Base-by-base conservation (phyloP, 106 monocot genomes). In the Xerophyta viscosa region DNA sequence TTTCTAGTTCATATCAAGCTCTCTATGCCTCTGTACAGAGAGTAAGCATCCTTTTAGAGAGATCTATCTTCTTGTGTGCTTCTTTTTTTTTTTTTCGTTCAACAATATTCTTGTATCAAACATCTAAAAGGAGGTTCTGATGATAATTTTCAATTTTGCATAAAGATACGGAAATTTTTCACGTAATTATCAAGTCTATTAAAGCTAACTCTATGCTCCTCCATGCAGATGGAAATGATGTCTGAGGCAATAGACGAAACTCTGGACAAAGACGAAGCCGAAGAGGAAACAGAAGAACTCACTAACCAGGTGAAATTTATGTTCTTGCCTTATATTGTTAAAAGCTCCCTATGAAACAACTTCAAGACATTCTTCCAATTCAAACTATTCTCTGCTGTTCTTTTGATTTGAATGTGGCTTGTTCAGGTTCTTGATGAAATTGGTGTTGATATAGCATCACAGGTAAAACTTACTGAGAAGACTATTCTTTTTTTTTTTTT, bases 361-460 rank as follows among this genome's bases (percentile, higher is more conserved):
- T n/a, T n/a, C n/a, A n/a, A n/a, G n/a, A n/a, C n/a, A n/a, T n/a
- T n/a, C n/a, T n/a, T n/a, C n/a, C n/a, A n/a, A n/a, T n/a, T 37
- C 26, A 24, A 31, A 0, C 3, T 27, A 23, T 24, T 30, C 22
- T 65, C 22, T 30, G 27, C 31, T 56, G 31, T 29, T 41, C 17
- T 30, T 52, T 14, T 43, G 27, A 48, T 13, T 48, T 33, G 3
- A n/a, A n/a, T 53, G 11, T 18, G 27, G 53, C 13, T 31, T 55
- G 4, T 53, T 48, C 53, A 94, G 94, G 94, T 94, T 26, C 88
- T 94, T 42, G 94, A 94, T 79, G 94, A 94, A 75, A 94, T 94
- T 64, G 94, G 94, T 24, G 94, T 88, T 48, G 94, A 73, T 52
- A 75, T 88, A 46, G 81, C 94, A 20, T 96, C 94, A 29, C 88